Percentiles rank a stretch among this genome's conserved stretches.
These are phyloP conservation scores for Penicillium vulpinum DNA, from an alignment of 2,329 filamentous ascomycete genomes.

Conservation along the genomic window DNA sequence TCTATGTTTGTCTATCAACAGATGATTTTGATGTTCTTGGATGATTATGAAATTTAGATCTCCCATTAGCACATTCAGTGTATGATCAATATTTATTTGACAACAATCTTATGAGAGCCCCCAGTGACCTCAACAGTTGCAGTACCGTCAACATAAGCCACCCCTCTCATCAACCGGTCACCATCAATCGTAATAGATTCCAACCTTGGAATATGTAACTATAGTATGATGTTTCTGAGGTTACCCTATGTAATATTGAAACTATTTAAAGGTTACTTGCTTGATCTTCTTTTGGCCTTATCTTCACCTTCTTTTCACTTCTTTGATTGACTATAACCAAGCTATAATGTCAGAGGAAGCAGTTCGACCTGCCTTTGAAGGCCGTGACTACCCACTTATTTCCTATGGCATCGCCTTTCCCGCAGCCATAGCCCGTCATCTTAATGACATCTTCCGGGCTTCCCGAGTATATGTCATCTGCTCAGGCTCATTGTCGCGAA, in stretches of 20 bases:
- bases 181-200: slow-evolving; percentile 25
- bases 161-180: slow-evolving; percentile 14
- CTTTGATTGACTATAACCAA: neutral
- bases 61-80: neutral
- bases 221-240: too few relatives aligned
- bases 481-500: slow-evolving; percentile 51
- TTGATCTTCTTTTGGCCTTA: neutral
- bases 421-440: slow-evolving; percentile 48
- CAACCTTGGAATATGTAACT: too few relatives aligned
- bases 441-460: slow-evolving; percentile 46
- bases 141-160: slow-evolving; percentile 21
- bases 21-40: neutral
- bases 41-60: neutral
- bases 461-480: slow-evolving; percentile 53
- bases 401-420: slow-evolving; percentile 52
- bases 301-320: neutral
- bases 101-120: slow-evolving; percentile 25
- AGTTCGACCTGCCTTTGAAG: slow-evolving; percentile 39
- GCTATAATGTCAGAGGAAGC: slow-evolving; percentile 31
- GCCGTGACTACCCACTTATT: slow-evolving; percentile 43
- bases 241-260: too few relatives aligned
- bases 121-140: slow-evolving; percentile 23
- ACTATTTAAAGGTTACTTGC: too few relatives aligned
- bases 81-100: slow-evolving; percentile 1
- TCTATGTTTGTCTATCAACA: too few relatives aligned